Conservation (phyloP, 2,329 filamentous ascomycete species). For the Penicillium sp. region DNA sequence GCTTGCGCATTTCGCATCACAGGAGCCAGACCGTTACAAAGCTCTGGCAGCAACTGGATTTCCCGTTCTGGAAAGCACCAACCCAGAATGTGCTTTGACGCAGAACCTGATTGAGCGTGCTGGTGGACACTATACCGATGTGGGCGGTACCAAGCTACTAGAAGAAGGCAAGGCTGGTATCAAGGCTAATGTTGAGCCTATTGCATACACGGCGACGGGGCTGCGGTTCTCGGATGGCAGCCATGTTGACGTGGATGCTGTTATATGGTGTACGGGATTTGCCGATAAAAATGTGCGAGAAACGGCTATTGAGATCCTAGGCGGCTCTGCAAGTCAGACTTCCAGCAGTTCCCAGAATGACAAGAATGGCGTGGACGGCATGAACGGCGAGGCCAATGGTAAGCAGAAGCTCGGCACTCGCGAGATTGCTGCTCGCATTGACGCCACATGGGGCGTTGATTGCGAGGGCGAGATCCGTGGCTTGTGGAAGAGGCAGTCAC, state of each 20-base stretch:
- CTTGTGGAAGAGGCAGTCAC: background rate
- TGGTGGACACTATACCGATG: conserved; percentile 46
- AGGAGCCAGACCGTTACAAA: conserved; percentile 39
- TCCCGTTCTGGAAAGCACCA: conserved; percentile 36
- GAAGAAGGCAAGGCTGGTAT: background rate
- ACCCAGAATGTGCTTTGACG: conserved; percentile 24
- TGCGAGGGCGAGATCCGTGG: background rate
- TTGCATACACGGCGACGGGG: background rate
- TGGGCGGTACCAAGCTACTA: conserved; percentile 34
- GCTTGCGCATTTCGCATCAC: conserved; percentile 24
- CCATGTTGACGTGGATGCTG: background rate
- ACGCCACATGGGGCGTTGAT: background rate
- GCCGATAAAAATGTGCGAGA: background rate
- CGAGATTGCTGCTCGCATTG: background rate
- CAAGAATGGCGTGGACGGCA: background rate
- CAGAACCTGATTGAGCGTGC: conserved; percentile 40
- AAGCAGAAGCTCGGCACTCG: background rate
- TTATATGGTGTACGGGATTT: background rate
- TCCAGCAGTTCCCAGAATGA: background rate
- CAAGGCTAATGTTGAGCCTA: background rate
- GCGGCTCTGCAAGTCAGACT: background rate
- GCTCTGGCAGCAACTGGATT: conserved; percentile 38
- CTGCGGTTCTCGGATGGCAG: background rate
- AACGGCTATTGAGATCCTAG: background rate
- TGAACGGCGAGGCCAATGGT: background rate